Conservation (phyloP, 2,329 filamentous ascomycete species). For the Trichophyton simii region DNA sequence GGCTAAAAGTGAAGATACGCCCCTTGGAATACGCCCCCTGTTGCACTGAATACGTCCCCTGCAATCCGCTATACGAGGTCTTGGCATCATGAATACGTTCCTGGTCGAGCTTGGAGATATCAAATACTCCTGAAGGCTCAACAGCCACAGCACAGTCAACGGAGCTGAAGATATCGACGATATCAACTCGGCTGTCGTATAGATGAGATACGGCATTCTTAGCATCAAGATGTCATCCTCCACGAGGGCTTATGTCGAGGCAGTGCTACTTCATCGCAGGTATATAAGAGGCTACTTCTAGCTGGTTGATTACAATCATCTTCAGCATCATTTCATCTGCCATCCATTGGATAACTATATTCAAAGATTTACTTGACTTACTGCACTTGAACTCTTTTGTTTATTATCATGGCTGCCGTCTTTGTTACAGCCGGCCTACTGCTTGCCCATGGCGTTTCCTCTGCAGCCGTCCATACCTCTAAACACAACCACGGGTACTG, state of each 20-base stretch:
- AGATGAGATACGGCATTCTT: background rate
- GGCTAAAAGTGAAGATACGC: background rate
- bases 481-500: constrained; percentile 9
- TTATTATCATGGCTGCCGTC: background rate
- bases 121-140: background rate
- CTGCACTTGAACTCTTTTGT: background rate
- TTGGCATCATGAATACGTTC: background rate
- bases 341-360: background rate
- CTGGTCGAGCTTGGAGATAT: background rate
- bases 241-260: background rate
- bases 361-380: background rate
- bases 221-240: background rate
- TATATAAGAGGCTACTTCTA: background rate
- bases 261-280: background rate
- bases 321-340: background rate
- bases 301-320: background rate
- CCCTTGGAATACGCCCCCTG: background rate
- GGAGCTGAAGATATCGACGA: background rate
- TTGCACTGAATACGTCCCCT: constrained; percentile 2
- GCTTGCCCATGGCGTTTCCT: background rate
- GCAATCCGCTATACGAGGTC: background rate
- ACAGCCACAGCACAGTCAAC: background rate
- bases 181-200: background rate
- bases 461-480: constrained; percentile 1
- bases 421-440: background rate